Conservation (phyloP, 176 grass and related monocot genomes). For the Aegilops bicornis region DNA sequence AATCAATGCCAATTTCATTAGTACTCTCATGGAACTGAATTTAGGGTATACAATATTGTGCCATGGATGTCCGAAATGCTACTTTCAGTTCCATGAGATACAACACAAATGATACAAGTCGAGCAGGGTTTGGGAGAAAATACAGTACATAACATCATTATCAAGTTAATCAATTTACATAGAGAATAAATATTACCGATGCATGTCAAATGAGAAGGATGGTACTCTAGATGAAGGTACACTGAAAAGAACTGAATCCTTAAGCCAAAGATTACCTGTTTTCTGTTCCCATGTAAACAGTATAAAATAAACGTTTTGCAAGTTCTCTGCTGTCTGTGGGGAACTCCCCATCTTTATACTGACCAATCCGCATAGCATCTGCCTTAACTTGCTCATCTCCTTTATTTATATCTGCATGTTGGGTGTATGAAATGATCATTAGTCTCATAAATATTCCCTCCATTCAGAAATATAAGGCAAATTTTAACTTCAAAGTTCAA, state of each 20-base stretch:
- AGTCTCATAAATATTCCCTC: background rate
- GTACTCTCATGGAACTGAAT: background rate
- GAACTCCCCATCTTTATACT: constrained; percentile 84
- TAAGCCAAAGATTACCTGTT: constrained; percentile 60
- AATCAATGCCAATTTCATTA: background rate
- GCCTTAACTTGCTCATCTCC: constrained; percentile 92
- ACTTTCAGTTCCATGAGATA: background rate
- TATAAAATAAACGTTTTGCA: constrained; percentile 85
- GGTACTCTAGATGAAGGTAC: background rate
- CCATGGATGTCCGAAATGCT: background rate
- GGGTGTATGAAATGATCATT: background rate
- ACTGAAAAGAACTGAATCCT: background rate
- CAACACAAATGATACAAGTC: background rate
- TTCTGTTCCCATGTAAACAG: constrained; percentile 96
- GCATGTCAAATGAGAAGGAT: background rate
- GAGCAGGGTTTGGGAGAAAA: background rate
- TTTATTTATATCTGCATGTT: constrained; percentile 85
- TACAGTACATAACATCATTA: constrained; percentile 12
- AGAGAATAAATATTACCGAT: background rate
- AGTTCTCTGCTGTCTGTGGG: constrained; percentile 75
- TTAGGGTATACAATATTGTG: background rate
- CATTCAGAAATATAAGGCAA: background rate
- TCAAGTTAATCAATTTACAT: background rate
- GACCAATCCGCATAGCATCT: constrained; percentile 84
- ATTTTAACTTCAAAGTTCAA: background rate